Conservation (phyloP, 371 early-diverging fungal species). For the Mucor lusitanicus region DNA sequence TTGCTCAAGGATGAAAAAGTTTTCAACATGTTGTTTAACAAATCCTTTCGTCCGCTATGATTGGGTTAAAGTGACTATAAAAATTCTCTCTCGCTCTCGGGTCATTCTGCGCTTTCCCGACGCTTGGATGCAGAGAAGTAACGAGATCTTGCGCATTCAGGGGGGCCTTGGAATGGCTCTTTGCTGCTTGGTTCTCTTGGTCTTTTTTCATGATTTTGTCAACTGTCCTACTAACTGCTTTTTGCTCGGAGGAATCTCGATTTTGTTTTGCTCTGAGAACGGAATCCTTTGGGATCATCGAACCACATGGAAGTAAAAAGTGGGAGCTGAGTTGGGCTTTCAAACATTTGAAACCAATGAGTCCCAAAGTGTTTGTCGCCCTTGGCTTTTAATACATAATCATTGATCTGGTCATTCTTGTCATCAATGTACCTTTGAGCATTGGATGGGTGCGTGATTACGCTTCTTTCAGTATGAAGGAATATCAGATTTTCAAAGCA, state of each 20-base stretch:
- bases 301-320: not conserved
- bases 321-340: not conserved
- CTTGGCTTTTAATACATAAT: no score
- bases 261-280: not conserved
- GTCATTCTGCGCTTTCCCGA: not conserved
- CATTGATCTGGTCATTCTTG: no score
- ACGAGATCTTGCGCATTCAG: not conserved
- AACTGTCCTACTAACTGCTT: not conserved
- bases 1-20: not conserved
- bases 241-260: not conserved
- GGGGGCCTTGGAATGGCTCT: not conserved
- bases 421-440: no score
- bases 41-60: not conserved
- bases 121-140: not conserved
- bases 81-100: not conserved
- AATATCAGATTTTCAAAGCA: no score
- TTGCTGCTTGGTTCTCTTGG: not conserved
- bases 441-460: no score
- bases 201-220: not conserved
- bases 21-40: slow-evolving; percentile 1
- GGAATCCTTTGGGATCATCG: not conserved
- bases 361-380: no score
- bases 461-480: no score
- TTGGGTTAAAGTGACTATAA: not conserved
- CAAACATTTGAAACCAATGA: not conserved